These are phyloP conservation scores for Chlorella sorokiniana DNA, from an alignment of 139 green algal genomes.

Conservation along the genomic window DNA sequence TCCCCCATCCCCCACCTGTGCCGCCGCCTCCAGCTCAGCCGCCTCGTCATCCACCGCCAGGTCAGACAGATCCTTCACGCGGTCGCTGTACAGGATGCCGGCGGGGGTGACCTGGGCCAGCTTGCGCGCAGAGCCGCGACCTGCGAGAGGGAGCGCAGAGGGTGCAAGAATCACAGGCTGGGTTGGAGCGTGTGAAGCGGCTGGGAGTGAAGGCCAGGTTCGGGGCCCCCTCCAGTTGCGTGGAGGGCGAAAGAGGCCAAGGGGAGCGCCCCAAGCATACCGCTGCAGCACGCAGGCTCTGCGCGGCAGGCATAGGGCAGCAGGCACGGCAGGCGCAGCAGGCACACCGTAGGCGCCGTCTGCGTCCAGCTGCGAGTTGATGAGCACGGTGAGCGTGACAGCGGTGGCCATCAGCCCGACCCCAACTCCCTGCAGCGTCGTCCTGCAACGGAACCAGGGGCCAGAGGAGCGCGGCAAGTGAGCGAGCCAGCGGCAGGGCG, in stretches of 20 bases:
- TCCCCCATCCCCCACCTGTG: conserved; percentile 35
- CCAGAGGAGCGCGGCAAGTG: neutral
- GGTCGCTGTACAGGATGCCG: conserved; percentile 43
- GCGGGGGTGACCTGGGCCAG: conserved; percentile 14
- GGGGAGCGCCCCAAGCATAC: no score
- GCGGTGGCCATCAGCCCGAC: conserved; percentile 49
- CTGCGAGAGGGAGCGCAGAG: neutral
- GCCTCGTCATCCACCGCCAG: conserved; percentile 67
- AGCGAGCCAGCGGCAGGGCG: neutral
- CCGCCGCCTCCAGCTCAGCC: conserved; percentile 64
- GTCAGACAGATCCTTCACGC: conserved; percentile 51
- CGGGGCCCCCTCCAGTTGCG: no score
- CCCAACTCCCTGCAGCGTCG: conserved; percentile 61
- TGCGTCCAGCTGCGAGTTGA: conserved; percentile 53
- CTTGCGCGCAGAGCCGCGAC: conserved; percentile 18
- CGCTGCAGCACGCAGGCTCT: no score
- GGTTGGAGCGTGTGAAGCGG: no score
- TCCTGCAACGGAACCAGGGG: neutral
- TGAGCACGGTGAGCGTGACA: conserved; percentile 57
- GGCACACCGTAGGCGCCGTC: conserved; percentile 61
- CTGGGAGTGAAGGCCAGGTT: no score
- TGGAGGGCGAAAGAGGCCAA: no score
- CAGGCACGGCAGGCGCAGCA: neutral
- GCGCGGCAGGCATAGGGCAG: neutral
- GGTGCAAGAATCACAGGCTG: neutral